phyloP scores from a whole-genome alignment of 1,284 basidiomycete species.

The Sparassis latifolia region DNA sequence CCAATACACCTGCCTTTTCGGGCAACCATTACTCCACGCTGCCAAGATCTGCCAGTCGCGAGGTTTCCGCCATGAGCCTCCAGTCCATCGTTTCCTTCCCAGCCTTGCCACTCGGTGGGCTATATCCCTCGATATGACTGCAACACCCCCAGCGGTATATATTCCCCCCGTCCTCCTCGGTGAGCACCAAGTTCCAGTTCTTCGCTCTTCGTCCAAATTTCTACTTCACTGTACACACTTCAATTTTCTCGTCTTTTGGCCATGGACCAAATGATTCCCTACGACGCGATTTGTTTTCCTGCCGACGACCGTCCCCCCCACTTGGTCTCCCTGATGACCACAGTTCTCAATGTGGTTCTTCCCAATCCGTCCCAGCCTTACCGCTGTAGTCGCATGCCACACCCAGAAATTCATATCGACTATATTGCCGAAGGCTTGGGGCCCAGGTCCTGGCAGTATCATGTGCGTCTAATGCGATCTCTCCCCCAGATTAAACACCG shows the following conservation, averaged over 20 bases:
- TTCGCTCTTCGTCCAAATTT: too few species aligned
- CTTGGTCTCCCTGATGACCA: slow-evolving; percentile 64
- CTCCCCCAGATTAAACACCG: slow-evolving; percentile 11
- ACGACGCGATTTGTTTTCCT: slow-evolving; percentile 45
- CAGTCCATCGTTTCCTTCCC: too few species aligned
- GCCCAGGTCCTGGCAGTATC: slow-evolving; percentile 62
- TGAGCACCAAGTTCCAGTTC: too few species aligned
- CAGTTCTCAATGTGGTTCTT: slow-evolving; percentile 43
- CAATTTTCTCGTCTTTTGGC: neutral
- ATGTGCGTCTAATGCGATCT: slow-evolving; percentile 35
- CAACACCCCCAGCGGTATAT: too few species aligned
- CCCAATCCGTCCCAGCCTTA: slow-evolving; percentile 26
- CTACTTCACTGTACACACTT: too few species aligned
- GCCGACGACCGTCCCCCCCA: slow-evolving; percentile 51
- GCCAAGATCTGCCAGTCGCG: too few species aligned
- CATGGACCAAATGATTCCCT: slow-evolving; percentile 57
- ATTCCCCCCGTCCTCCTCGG: too few species aligned
- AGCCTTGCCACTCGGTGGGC: too few species aligned
- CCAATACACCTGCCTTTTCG: too few species aligned
- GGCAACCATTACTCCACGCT: too few species aligned
- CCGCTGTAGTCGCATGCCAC: slow-evolving; percentile 51
- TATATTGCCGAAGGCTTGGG: slow-evolving; percentile 69
- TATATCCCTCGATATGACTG: neutral
- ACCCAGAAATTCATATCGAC: slow-evolving; percentile 79
- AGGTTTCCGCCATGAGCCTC: too few species aligned